phyloP scores from a whole-genome alignment of 2,329 filamentous ascomycete genomes.

The Ambrosiella beaveri region DNA sequence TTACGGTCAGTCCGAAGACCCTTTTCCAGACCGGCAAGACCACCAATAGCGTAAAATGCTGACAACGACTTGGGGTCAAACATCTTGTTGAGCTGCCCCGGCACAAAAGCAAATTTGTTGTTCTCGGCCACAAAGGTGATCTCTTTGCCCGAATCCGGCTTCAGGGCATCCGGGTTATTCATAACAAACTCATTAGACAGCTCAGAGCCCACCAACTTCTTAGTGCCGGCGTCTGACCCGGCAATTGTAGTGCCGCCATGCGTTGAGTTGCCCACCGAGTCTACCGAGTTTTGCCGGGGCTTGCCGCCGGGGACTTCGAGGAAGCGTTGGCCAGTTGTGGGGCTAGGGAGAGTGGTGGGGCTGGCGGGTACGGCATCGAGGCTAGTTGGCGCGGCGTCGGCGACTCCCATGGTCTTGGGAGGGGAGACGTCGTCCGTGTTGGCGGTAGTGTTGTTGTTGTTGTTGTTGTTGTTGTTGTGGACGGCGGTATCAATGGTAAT shows the following conservation, averaged over 20 bases:
- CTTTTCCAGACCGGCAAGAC: slow-evolving; percentile 58
- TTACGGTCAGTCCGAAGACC: slow-evolving; percentile 57
- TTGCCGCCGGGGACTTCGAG: slow-evolving; percentile 48
- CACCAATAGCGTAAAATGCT: slow-evolving; percentile 67
- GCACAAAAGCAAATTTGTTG: slow-evolving; percentile 73
- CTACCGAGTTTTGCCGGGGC: slow-evolving; percentile 51
- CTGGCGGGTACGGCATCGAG: slow-evolving; percentile 51
- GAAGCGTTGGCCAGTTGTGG: slow-evolving; percentile 32
- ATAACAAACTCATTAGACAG: slow-evolving; percentile 38
- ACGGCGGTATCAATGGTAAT: slow-evolving; percentile 37
- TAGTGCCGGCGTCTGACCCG: slow-evolving; percentile 19
- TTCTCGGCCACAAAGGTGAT: slow-evolving; percentile 57
- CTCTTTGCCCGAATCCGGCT: slow-evolving; percentile 60
- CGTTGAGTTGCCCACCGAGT: slow-evolving; percentile 45
- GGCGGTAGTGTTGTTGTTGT: slow-evolving; percentile 21
- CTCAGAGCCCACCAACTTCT: slow-evolving; percentile 25
- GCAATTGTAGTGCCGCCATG: slow-evolving; percentile 46
- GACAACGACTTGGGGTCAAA: slow-evolving; percentile 75
- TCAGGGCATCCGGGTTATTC: slow-evolving; percentile 50
- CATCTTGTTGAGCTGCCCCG: slow-evolving; percentile 71
- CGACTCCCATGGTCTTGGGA: slow-evolving; percentile 20
- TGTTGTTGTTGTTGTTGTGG: slow-evolving; percentile 17
- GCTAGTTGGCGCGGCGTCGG: slow-evolving; percentile 15
- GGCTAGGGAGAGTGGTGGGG: slow-evolving; percentile 53
- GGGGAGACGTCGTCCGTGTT: slow-evolving; percentile 25